Base-by-base conservation (phyloP, 495 filamentous ascomycete genomes). In the Aspergillus nidulans region DNA sequence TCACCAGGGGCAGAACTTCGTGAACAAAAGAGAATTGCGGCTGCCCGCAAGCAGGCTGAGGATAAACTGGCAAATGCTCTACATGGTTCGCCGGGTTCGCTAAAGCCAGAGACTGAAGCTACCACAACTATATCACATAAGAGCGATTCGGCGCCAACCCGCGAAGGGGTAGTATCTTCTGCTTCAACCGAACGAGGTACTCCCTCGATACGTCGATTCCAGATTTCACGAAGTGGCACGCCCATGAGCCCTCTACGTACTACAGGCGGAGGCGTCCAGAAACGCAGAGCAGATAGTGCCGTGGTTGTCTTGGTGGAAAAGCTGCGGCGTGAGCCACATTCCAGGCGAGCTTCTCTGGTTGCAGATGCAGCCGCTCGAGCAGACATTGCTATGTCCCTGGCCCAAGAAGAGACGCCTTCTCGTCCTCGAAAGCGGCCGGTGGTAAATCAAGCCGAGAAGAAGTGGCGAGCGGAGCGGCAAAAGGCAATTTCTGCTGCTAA, bases 1-100 rank as follows among this genome's bases (percentile, higher is more conserved):
- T 76, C 75, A 0, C 75, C 75, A 1, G 75, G 75, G 15, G 75
- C 73, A 2, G 75, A 77, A 58, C 58, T 76, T 40, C 69, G 73
- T 19, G 73, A 74, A 39, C 71, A 64, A 16, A 67, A 68, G 53
- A 68, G 68, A 12, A 23, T 66, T 1, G 68, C 67, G 10, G 65
- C 64, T 15, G 64, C 53, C 10, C 60, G 62, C 32, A 70, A 64
- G 47, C 65, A 73, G 8, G 58, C 62, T 1, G 63, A 67, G 26
- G 75, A 73, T 50, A 66, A 64, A 43, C 53, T 64, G 18, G 59
- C 57, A 36, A 55, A 58, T 12, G 62, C 69, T 6, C 44, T 74
- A 10, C 50, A 72, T 16, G 59, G 63, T 1, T 55, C 63, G 4
- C 58, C 62, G 7, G 43, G 44, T 8, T 38, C 52, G 15, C 21